Evolutionary conservation across 352 stramenopile species (phyloP).

Genomic region (Phytophthora idaei): DNA sequence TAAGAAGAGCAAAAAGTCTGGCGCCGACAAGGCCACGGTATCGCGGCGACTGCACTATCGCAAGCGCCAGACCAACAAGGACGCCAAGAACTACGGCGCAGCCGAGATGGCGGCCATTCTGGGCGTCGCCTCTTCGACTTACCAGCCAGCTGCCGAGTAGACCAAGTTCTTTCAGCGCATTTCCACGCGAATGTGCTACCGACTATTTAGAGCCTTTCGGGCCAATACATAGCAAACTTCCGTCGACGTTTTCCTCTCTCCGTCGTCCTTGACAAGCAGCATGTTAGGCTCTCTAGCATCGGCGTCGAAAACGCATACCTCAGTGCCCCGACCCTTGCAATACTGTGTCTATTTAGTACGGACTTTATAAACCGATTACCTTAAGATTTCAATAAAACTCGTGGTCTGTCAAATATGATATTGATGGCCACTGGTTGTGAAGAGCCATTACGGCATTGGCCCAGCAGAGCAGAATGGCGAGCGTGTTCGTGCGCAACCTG

Average conservation of each 20-base stretch:
- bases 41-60: constrained; percentile 79
- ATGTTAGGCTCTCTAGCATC: neutral
- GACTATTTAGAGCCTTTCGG: constrained; percentile 38
- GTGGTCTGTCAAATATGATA: neutral
- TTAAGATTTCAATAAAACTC: neutral
- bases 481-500: constrained; percentile 87
- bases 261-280: constrained; percentile 2
- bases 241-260: neutral
- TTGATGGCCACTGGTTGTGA: constrained; percentile 23
- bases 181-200: constrained; percentile 5
- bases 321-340: neutral
- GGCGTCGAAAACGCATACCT: neutral
- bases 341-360: neutral
- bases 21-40: constrained; percentile 45
- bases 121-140: constrained; percentile 64
- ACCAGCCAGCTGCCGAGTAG: constrained; percentile 30
- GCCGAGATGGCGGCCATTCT: constrained; percentile 88
- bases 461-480: constrained; percentile 45
- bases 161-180: constrained; percentile 1
- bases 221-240: constrained; percentile 35
- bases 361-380: neutral
- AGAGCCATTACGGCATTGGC: constrained; percentile 32
- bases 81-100: constrained; percentile 83
- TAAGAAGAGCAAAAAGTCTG: constrained; percentile 70
- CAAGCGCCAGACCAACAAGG: constrained; percentile 88